These are phyloP conservation scores for Lodderomyces orthopsilosis DNA, from an alignment of 1,139 yeast species.

Conservation along the genomic window DNA sequence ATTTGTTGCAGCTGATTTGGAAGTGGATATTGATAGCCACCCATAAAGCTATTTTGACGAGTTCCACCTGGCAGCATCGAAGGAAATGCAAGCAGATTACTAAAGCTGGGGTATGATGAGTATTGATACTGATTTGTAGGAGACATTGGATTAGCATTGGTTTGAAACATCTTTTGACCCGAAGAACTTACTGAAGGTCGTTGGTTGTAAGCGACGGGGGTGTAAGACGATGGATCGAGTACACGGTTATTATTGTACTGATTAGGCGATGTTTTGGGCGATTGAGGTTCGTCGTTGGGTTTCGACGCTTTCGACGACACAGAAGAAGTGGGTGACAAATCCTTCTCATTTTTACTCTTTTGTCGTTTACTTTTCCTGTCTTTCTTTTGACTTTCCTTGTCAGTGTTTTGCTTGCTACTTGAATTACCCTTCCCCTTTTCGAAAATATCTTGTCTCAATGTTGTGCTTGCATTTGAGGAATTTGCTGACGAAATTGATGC, in stretches of 20 bases:
- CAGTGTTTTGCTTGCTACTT: neutral
- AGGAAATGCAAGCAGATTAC: conserved; percentile 8
- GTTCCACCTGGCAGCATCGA: conserved; percentile 10
- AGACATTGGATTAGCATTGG: conserved; percentile 10
- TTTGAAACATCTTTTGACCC: conserved; percentile 12
- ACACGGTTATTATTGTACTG: conserved; percentile 17
- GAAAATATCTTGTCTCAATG: conserved; percentile 44
- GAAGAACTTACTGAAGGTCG: conserved; percentile 10
- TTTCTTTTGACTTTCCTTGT: neutral
- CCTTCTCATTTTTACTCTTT: conserved; percentile 9
- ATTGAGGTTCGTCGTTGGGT: conserved; percentile 36
- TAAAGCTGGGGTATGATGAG: conserved; percentile 12
- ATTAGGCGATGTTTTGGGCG: conserved; percentile 43
- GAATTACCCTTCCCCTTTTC: conserved; percentile 18
- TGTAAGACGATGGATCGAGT: conserved; percentile 7
- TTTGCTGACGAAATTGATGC: conserved; percentile 7
- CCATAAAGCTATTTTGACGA: conserved; percentile 12
- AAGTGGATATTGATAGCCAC: conserved; percentile 12
- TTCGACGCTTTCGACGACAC: conserved; percentile 32
- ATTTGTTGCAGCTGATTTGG: conserved; percentile 10
- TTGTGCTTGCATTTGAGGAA: conserved; percentile 15
- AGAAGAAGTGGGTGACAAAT: conserved; percentile 37
- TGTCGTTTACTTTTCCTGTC: neutral
- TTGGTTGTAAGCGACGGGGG: conserved; percentile 8
- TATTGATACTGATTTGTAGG: conserved; percentile 14